phyloP scores from a whole-genome alignment of 768 basidiomycete genomes.

The Suillus discolor region DNA sequence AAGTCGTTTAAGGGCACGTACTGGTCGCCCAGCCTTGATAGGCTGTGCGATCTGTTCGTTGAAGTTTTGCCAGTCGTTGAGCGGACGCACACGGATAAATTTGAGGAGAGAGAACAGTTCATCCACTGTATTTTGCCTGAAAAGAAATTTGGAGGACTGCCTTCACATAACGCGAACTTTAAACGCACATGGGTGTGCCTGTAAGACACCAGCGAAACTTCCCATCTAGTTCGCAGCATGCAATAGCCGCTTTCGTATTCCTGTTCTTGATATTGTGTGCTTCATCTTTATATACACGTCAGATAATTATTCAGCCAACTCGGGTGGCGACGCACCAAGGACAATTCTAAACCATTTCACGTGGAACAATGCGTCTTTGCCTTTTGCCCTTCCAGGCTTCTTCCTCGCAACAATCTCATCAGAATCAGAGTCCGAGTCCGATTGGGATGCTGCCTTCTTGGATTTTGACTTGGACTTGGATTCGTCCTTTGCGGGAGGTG shows the following conservation, averaged over 20 bases:
- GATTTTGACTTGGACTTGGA: conserved; percentile 46
- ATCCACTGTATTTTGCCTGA: conserved; percentile 85
- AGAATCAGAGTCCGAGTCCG: conserved; percentile 36
- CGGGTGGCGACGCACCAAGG: conserved; percentile 56
- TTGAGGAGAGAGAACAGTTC: conserved; percentile 90
- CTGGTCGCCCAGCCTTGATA: conserved; percentile 66
- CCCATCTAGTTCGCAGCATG: conserved; percentile 74
- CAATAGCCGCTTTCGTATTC: conserved; percentile 74
- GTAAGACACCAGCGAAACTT: conserved; percentile 90
- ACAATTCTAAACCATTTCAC: conserved; percentile 86
- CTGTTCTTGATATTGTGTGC: conserved; percentile 94
- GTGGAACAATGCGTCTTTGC: conserved; percentile 68
- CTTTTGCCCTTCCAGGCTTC: conserved; percentile 41
- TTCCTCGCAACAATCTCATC: conserved; percentile 43
- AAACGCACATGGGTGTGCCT: conserved; percentile 70
- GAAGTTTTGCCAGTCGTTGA: conserved; percentile 81
- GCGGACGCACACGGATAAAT: conserved; percentile 82
- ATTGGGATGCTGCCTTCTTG: conserved; percentile 29
- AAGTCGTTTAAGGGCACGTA: conserved; percentile 78
- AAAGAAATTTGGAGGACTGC: conserved; percentile 22
- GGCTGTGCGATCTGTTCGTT: conserved; percentile 78
- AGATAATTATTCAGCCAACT: background rate
- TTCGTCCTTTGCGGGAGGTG: conserved; percentile 55
- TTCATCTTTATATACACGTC: conserved; percentile 59
- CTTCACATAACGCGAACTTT: conserved; percentile 22